These are phyloP conservation scores for Gryganskiella cystojenkinii DNA, from an alignment of 192 early-diverging fungal species.

Conservation along the genomic window DNA sequence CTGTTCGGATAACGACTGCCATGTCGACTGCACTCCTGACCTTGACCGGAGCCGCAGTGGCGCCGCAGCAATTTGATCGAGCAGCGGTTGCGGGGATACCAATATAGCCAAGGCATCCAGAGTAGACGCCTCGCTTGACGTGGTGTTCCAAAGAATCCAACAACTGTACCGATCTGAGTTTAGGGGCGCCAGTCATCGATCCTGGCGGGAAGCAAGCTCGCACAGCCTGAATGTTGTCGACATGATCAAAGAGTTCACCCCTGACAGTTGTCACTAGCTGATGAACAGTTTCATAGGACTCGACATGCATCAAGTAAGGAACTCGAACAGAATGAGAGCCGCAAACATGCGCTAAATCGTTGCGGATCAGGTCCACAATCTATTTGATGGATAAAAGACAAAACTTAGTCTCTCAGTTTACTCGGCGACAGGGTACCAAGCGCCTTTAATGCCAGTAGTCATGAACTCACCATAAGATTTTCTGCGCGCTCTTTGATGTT, in stretches of 20 bases:
- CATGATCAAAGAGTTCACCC: slow-evolving; percentile 65
- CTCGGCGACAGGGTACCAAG: too few species aligned
- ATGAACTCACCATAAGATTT: slow-evolving; percentile 87
- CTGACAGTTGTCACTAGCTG: slow-evolving; percentile 91
- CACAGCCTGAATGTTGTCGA: slow-evolving; percentile 78
- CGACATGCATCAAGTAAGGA: slow-evolving; percentile 87
- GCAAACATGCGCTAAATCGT: slow-evolving; percentile 88
- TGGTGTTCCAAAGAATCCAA: slow-evolving; percentile 78
- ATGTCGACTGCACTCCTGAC: slow-evolving; percentile 30
- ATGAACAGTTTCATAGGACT: slow-evolving; percentile 91
- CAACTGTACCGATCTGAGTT: slow-evolving; percentile 83
- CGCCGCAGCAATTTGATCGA: slow-evolving; percentile 5
- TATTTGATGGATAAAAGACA: slow-evolving; percentile 20
- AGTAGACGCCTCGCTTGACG: slow-evolving; percentile 85
- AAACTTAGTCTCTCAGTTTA: background rate
- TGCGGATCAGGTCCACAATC: slow-evolving; percentile 96
- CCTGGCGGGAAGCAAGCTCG: slow-evolving; percentile 91
- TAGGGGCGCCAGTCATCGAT: slow-evolving; percentile 98
- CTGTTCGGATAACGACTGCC: slow-evolving; percentile 92
- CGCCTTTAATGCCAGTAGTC: too few species aligned
- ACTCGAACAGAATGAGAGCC: slow-evolving; percentile 73
- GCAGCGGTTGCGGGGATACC: slow-evolving; percentile 57
- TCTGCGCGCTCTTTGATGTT: slow-evolving; percentile 94
- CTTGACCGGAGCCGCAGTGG: background rate
- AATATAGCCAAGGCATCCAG: slow-evolving; percentile 91